Base-by-base conservation (phyloP, 192 early-diverging fungal genomes). In the Nowakowskiella sp. region DNA sequence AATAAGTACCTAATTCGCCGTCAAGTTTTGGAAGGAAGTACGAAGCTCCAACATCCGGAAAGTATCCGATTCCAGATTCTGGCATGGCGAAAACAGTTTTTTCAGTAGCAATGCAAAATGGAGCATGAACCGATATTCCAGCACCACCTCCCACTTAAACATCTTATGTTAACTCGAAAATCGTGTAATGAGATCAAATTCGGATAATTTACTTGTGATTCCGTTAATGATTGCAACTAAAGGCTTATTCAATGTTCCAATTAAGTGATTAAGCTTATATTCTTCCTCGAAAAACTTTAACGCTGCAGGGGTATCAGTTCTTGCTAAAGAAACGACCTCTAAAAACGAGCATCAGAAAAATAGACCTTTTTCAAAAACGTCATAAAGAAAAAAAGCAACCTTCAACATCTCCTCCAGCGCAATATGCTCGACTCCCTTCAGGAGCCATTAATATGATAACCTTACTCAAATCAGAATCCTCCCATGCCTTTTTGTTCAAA, bases 21-120 rank as follows among this genome's bases (percentile, higher is more conserved):
- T 97, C 94, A 62, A 99, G 62, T 9, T 93, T 75, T 24, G 96
- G 81, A 46, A 99, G 65, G 66, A 96, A 99, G 75, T 95, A 96
- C 9, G 85, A 82, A 4, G 88, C 91, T 22, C 94, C 94, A 0
- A 97, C 94, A 60, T 97, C 96, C 8, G 96, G 96, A 61, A 97
- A 92, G 31, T 96, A 77, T 9, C 96, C 96, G 54, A 99, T 99
- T 49, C 76, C 78, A 2, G 91, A 91, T 64, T 99, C 96, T 4
- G 96, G 94, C 92, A 99, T 99, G 31, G 94, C 86, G 67, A 97
- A 94, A 50, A 94, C 55, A 1, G 96, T 91, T 16, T 86, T 82
- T 70, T 99, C 94, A 28, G 91, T 96, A 3, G 92, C 96, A 44
- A 99, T 86, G 25, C 96, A 76, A 78, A 99, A 97, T 21, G 92